Evolutionary conservation across 345 rosid genomes (phyloP), one percentile per base, ranked within the genome.

Genomic region (Psidium friedrichsthalianum): DNA sequence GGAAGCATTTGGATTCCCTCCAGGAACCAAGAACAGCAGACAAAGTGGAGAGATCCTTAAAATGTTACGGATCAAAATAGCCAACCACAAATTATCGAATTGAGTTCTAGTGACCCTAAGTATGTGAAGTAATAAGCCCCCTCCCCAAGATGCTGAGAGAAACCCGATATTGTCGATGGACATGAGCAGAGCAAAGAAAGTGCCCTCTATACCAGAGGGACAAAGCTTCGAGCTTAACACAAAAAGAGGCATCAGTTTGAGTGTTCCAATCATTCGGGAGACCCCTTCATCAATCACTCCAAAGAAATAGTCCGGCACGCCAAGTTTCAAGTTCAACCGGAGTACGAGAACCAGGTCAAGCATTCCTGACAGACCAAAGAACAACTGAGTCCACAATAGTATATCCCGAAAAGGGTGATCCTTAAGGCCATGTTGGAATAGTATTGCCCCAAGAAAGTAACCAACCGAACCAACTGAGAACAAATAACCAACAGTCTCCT

Each of bases 201-300:
- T 95, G 84, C 95, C 98, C 85, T 94, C 96, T 87, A 92, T 93
- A 24, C 98, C 96, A 29, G 91, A 64, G 51, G 96, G 98, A 85
- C 94, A 93, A 78, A 95, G 93, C 94, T 94, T 95, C 84, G 98
- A 91, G 80, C 96, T 91, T 11, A 94, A 93, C n/a, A 93, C 98
- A 69, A 93, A 94, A 22, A 94, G 88, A 4, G 95, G 98, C 92
- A 93, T 90, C 96, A 94, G 92, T 83, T 94, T 94, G 82, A 95
- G 86, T 53, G 93, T 90, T 80, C 91, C 87, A 85, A 95, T 91
- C 94, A 95, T 87, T 82, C 82, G 88, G 27, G 94, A 86, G 64
- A 90, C 84, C 21, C 87, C 90, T 85, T 92, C 95, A 82, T 95
- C 98, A 40, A 93, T 87, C 84, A 94, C 96, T 24, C 90, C 93